Conservation (phyloP, 2,329 filamentous ascomycete species). For the Dryadomyces sulphureus region DNA sequence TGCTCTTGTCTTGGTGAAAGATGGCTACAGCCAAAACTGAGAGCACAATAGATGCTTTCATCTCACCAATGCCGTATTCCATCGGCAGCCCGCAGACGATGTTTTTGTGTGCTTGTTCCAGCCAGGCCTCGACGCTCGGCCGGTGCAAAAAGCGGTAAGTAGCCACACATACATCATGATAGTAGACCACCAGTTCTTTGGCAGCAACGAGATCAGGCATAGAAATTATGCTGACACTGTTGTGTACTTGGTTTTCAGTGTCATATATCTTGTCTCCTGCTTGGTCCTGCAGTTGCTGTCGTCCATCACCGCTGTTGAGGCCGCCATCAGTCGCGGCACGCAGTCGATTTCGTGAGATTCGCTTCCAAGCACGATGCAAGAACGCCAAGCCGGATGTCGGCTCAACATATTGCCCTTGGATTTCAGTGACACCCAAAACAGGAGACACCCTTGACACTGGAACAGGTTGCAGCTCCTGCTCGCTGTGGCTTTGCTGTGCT, state of each 20-base stretch:
- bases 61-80: background rate
- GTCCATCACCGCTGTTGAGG: background rate
- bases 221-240: background rate
- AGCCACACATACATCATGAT: constrained; percentile 27
- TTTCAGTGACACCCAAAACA: background rate
- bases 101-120: constrained; percentile 29
- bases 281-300: background rate
- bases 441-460: background rate
- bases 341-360: background rate
- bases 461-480: background rate
- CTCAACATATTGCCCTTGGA: constrained; percentile 1
- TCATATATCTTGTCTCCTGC: background rate
- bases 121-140: constrained; percentile 24
- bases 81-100: constrained; percentile 14
- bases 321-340: background rate
- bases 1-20: constrained; percentile 1
- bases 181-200: constrained; percentile 9
- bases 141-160: constrained; percentile 28
- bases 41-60: constrained; percentile 16
- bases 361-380: background rate
- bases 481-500: background rate
- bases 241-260: background rate
- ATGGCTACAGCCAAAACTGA: constrained; percentile 27
- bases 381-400: background rate
- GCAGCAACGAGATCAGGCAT: background rate